A percentile compares a stretch with the other conserved stretches of the same genome.
Conservation (phyloP, 306 rosid genomes). For the Cotoneaster glaucophyllus region DNA sequence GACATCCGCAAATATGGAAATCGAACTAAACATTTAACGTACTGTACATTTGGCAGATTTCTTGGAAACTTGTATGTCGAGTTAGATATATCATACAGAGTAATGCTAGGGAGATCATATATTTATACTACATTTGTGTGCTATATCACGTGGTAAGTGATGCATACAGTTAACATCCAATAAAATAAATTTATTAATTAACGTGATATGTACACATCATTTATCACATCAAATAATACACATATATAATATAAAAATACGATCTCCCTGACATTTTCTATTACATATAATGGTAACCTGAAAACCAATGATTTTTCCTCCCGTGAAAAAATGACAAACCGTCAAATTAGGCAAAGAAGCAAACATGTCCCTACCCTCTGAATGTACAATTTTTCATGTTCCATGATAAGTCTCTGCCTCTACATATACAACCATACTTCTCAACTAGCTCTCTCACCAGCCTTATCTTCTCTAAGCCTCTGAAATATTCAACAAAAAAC, state of each 20-base stretch:
- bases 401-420: conserved; percentile 18
- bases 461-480: conserved; percentile 17
- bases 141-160: too few species aligned
- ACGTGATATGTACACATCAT: too few species aligned
- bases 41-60: not conserved
- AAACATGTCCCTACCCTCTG: conserved; percentile 48
- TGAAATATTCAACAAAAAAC: conserved; percentile 11
- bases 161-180: too few species aligned
- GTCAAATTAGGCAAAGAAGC: conserved; percentile 30
- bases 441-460: conserved; percentile 19
- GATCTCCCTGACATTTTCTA: not conserved
- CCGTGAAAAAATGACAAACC: conserved; percentile 9
- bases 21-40: not conserved
- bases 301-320: not conserved
- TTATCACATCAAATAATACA: accelerated
- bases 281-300: too few species aligned
- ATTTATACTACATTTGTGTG: too few species aligned
- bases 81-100: not conserved
- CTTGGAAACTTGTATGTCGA: not conserved
- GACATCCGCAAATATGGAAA: conserved; percentile 7
- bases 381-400: conserved; percentile 29
- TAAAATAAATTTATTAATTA: too few species aligned
- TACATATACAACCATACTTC: conserved; percentile 34
- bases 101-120: too few species aligned
- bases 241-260: too few species aligned